Percentiles rank a stretch among this genome's conserved stretches.
phyloP scores from a whole-genome alignment of 192 early-diverging fungal genomes.

The Helicostylum pulchrum region DNA sequence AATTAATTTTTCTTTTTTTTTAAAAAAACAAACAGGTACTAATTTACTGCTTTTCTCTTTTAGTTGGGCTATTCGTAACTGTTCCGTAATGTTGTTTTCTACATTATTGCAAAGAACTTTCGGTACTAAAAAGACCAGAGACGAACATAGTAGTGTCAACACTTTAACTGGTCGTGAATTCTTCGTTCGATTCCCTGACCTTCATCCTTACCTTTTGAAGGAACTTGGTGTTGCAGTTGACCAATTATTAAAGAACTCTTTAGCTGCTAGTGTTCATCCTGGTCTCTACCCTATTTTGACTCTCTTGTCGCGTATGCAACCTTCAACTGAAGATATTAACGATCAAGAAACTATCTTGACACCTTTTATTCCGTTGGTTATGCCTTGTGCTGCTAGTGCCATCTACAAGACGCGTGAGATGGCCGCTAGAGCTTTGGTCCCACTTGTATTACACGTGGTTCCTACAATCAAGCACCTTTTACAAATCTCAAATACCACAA shows the following conservation, averaged over 20 bases:
- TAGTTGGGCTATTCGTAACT: constrained; percentile 92
- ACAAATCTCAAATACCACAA: constrained; percentile 32
- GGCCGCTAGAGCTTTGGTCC: constrained; percentile 75
- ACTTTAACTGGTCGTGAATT: constrained; percentile 86
- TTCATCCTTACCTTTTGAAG: constrained; percentile 73
- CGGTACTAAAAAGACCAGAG: constrained; percentile 76
- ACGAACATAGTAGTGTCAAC: constrained; percentile 68
- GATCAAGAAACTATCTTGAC: constrained; percentile 35
- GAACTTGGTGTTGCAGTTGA: constrained; percentile 72
- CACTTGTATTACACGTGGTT: constrained; percentile 64
- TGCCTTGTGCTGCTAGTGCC: constrained; percentile 50
- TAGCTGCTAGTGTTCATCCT: constrained; percentile 68
- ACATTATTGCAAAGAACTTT: constrained; percentile 79
- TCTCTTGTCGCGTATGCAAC: constrained; percentile 77
- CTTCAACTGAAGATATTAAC: constrained; percentile 52
- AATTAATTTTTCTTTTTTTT: constrained; percentile 11
- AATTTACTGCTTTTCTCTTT: background rate
- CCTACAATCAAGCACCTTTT: constrained; percentile 49
- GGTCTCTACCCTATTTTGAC: constrained; percentile 89
- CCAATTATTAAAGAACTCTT: constrained; percentile 41
- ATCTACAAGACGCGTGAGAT: constrained; percentile 81
- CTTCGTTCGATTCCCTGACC: constrained; percentile 80
- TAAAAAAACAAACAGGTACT: background rate
- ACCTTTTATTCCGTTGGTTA: constrained; percentile 50
- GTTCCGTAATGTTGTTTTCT: constrained; percentile 89